Evolutionary conservation across 1,284 basidiomycete genomes (phyloP).

Genomic region (Tilletia setariae): DNA sequence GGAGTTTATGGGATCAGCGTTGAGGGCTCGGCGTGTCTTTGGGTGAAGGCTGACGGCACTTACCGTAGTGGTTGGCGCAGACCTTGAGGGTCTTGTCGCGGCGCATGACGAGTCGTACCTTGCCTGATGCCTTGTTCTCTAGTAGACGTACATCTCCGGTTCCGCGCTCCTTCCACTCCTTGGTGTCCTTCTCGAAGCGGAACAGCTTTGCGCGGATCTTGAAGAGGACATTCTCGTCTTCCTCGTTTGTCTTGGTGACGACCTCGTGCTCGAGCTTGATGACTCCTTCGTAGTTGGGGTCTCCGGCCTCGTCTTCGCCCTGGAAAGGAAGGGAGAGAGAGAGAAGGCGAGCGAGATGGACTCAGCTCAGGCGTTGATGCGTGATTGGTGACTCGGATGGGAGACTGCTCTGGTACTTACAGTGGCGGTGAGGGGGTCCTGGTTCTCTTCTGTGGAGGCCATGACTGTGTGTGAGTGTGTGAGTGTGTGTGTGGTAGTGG

Average conservation of each 20-base stretch:
- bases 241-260: constrained; percentile 90
- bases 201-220: constrained; percentile 99
- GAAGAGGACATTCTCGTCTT: constrained; percentile 88
- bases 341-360: not conserved
- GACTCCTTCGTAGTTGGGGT: constrained; percentile 92
- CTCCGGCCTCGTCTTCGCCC: constrained; percentile 46
- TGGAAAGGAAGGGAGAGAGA: not conserved
- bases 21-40: too few species aligned
- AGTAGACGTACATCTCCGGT: constrained; percentile 52
- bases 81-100: constrained; percentile 99
- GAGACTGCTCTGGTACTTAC: not conserved
- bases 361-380: not conserved
- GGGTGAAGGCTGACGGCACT: constrained; percentile 56
- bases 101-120: constrained; percentile 95
- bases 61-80: constrained; percentile 95
- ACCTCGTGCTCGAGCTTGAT: constrained; percentile 95
- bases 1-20: not conserved
- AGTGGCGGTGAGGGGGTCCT: constrained; percentile 11
- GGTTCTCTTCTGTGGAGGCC: constrained; percentile 14
- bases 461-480: too few species aligned
- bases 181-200: constrained; percentile 76
- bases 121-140: constrained; percentile 78
- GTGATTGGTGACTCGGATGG: not conserved
- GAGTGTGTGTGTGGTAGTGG: not conserved
- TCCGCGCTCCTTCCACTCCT: constrained; percentile 94